Percentiles rank a stretch among this genome's conserved stretches.
Conservation (phyloP, 805 yeast species). For the Candida berthetii region DNA sequence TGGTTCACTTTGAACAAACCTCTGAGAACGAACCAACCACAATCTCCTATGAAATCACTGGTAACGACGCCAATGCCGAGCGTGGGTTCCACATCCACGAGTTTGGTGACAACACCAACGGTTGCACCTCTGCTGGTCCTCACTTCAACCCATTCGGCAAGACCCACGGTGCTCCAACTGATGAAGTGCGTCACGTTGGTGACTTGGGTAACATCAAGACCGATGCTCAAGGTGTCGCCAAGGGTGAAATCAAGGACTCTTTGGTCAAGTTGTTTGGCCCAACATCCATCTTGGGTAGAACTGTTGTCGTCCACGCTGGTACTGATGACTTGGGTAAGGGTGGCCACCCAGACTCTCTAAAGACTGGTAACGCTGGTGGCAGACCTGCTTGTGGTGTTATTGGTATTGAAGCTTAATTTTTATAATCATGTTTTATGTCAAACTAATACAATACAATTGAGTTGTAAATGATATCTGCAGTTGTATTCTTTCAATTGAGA, state of each 20-base stretch:
- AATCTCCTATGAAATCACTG: conserved; percentile 81
- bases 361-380: conserved; percentile 97
- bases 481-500: no score
- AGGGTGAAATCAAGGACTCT: conserved; percentile 77
- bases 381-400: conserved; percentile 99
- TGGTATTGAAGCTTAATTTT: conserved; percentile 34
- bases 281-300: conserved; percentile 87
- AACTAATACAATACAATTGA: no score
- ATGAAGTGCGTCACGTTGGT: conserved; percentile 81
- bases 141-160: conserved; percentile 90
- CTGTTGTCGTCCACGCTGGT: conserved; percentile 92
- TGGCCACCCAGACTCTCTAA: conserved; percentile 83
- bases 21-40: conserved; percentile 79
- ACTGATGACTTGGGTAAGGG: conserved; percentile 94
- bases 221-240: conserved; percentile 84
- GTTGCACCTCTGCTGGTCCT: conserved; percentile 98
- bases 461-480: no score
- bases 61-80: conserved; percentile 81
- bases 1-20: conserved; percentile 80
- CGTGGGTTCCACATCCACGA: conserved; percentile 98
- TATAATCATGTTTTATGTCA: no score
- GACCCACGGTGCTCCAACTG: conserved; percentile 91
- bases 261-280: conserved; percentile 81
- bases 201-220: conserved; percentile 94
- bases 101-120: conserved; percentile 98